Base-by-base conservation (phyloP, 2,329 filamentous ascomycete species). In the Emmonsia crescens region DNA sequence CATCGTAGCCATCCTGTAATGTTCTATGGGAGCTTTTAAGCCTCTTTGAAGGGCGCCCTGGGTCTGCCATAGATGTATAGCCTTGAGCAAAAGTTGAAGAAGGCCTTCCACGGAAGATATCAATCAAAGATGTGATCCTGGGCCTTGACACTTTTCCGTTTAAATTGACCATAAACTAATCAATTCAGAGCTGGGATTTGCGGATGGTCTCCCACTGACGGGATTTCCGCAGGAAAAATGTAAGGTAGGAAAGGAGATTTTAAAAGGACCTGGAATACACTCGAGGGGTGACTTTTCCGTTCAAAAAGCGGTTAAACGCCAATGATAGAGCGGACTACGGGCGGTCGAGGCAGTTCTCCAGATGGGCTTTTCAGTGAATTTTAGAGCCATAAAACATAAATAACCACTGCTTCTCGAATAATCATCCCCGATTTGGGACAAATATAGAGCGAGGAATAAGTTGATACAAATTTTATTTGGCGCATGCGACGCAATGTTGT, bases 1-100 rank as follows among this genome's bases (percentile, higher is more conserved):
- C 55, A 31, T 42, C 21, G 29, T 51, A 33, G 10, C 19, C 21
- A 3, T 48, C n/a, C 33, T 57, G 38, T 14, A 14, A 52, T 6
- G 12, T 44, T 19, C 61, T 57, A 44, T 63, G 48, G 24, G 61
- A 62, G 3, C 38, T 57, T 54, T 64, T 67, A 21, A 63, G 38
- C 51, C 64, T 63, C 52, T 67, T 67, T 3, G 59, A 19, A 27
- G 64, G 52, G 27, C 46, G 63, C n/a, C 29, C 46, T 33, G 60
- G 36, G 19, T 59, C 48, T 40, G 42, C 31, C 57, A 59, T 59
- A n/a, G 29, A 29, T 51, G 8, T n/a, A 8, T 27, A 59, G 33
- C 42, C 12, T 16, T 9, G 21, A 49, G 8, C 19, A 10, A 36
- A 36, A 19, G 29, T 27, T 36, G 36, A 52, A 40, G 24, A 10